These are phyloP conservation scores for Jacaranda copaia DNA, from an alignment of 257 asterid species.

Conservation along the genomic window DNA sequence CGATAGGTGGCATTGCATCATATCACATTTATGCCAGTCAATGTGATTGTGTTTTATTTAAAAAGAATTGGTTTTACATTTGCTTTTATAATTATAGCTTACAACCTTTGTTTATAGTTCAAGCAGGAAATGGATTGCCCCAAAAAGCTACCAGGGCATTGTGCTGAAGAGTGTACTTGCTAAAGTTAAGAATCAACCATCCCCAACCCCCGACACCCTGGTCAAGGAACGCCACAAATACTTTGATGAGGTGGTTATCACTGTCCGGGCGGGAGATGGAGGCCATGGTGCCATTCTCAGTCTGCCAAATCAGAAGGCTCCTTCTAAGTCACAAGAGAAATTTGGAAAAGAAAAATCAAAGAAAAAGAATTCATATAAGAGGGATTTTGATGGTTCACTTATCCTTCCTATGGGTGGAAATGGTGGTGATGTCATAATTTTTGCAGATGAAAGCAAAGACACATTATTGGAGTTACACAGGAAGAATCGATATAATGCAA, in stretches of 20 bases:
- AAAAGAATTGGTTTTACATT: neutral
- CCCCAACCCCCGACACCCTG: slow-evolving; percentile 61
- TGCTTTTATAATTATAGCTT: slow-evolving; percentile 10
- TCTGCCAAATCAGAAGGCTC: slow-evolving; percentile 59
- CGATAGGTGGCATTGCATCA: slow-evolving; percentile 8
- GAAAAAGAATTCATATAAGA: slow-evolving; percentile 61
- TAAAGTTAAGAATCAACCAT: slow-evolving; percentile 57
- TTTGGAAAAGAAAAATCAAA: slow-evolving; percentile 61
- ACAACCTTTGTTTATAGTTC: slow-evolving; percentile 31
- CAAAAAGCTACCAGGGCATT: slow-evolving; percentile 35
- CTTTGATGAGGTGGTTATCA: slow-evolving; percentile 84
- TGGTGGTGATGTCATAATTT: slow-evolving; percentile 88
- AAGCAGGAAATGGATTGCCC: slow-evolving; percentile 33
- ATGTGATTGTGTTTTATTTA: neutral
- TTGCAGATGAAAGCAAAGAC: slow-evolving; percentile 83
- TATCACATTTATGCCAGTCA: neutral
- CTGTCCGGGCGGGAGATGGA: slow-evolving; percentile 94
- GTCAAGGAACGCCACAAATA: slow-evolving; percentile 78
- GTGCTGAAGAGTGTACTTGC: slow-evolving; percentile 50
- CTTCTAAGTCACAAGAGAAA: slow-evolving; percentile 63
- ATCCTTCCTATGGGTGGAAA: slow-evolving; percentile 91
- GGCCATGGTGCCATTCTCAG: slow-evolving; percentile 85
- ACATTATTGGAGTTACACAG: slow-evolving; percentile 83
- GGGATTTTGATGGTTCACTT: slow-evolving; percentile 93
- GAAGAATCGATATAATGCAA: slow-evolving; percentile 68